These are phyloP conservation scores for Diaporthe batatas DNA, from an alignment of 2,329 filamentous ascomycete species.

Conservation along the genomic window DNA sequence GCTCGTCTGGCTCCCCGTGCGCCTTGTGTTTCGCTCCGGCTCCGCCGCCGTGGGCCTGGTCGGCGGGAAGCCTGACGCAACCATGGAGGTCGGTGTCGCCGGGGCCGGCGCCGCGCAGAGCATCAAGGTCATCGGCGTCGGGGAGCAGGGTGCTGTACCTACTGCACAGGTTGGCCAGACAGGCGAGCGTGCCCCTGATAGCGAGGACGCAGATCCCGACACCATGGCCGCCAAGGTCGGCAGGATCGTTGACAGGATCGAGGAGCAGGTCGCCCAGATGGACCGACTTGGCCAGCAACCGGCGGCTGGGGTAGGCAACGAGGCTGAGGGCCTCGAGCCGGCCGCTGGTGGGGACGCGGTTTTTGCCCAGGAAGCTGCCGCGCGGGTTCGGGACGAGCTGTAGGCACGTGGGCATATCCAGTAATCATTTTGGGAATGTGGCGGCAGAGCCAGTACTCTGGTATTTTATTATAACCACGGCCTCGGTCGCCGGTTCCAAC, in stretches of 20 bases:
- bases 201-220: constrained; percentile 50
- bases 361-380: constrained; percentile 50
- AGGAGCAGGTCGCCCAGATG: constrained; percentile 38
- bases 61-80: constrained; percentile 51
- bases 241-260: constrained; percentile 61
- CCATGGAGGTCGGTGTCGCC: constrained; percentile 47
- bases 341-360: constrained; percentile 46
- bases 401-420: constrained; percentile 43
- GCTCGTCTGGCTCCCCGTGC: constrained; percentile 87
- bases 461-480: not conserved
- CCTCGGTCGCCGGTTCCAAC: not conserved
- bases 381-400: constrained; percentile 56
- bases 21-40: constrained; percentile 72
- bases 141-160: constrained; percentile 59
- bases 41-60: constrained; percentile 65
- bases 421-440: not conserved
- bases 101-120: constrained; percentile 42
- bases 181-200: constrained; percentile 45
- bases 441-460: not conserved
- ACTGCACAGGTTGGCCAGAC: constrained; percentile 61
- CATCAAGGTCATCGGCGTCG: constrained; percentile 47
- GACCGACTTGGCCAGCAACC: constrained; percentile 33
- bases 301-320: constrained; percentile 9
- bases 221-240: constrained; percentile 67
- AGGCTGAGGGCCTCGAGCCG: constrained; percentile 25